Conservation (phyloP, 2,329 filamentous ascomycete species). For the Parasarocladium wereldwijsianum region DNA sequence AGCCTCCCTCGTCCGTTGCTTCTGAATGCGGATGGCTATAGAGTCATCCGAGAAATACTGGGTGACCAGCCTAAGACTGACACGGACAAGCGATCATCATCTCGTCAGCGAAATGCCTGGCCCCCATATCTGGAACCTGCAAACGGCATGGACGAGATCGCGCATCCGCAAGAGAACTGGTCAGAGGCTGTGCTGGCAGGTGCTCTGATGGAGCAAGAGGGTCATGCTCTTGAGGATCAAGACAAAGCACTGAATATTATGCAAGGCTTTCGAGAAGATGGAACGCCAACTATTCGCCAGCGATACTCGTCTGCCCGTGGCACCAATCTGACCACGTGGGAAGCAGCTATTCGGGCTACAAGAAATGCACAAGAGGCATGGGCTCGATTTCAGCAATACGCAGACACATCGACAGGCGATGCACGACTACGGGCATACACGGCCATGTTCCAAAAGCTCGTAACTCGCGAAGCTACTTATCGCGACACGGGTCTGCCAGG, state of each 20-base stretch:
- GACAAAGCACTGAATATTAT: constrained; percentile 36
- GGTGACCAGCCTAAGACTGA: constrained; percentile 36
- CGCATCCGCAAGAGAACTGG: constrained; percentile 33
- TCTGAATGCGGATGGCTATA: constrained; percentile 36
- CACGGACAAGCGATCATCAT: constrained; percentile 31
- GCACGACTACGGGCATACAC: constrained; percentile 34
- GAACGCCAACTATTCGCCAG: constrained; percentile 42
- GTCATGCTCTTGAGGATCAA: constrained; percentile 30
- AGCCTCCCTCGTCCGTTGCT: constrained; percentile 30
- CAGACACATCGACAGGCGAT: constrained; percentile 12
- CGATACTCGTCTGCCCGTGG: constrained; percentile 9
- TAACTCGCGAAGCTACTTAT: constrained; percentile 15
- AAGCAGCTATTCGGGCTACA: constrained; percentile 40
- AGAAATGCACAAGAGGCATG: constrained; percentile 48
- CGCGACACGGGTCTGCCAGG: constrained; percentile 33
- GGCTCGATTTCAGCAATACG: constrained; percentile 29
- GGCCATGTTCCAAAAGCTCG: constrained; percentile 46
- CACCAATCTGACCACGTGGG: constrained; percentile 27
- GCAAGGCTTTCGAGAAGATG: constrained; percentile 34
- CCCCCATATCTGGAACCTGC: constrained; percentile 43
- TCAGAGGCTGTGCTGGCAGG: constrained; percentile 39
- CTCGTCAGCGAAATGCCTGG: constrained; percentile 37
- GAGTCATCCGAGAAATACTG: constrained; percentile 37
- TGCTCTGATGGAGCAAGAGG: constrained; percentile 38
- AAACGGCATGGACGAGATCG: constrained; percentile 44